phyloP scores from a whole-genome alignment of 1,284 basidiomycete genomes.

The Ustilago crameri region DNA sequence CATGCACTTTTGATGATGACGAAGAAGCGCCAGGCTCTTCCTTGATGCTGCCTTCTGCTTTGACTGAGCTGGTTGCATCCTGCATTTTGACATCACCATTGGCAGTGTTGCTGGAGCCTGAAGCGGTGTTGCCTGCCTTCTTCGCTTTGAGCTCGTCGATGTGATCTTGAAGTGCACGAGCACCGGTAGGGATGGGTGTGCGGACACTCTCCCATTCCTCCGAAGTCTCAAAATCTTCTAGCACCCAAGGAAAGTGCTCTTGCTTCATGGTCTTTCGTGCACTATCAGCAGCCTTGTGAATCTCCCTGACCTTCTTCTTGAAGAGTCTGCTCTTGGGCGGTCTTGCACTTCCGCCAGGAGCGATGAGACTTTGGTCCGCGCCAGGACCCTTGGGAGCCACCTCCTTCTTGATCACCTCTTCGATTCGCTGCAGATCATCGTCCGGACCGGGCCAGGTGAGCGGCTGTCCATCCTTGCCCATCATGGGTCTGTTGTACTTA shows the following conservation, averaged over 20 bases:
- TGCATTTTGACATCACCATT: conserved; percentile 37
- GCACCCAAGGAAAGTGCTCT: conserved; percentile 65
- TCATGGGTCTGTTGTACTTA: conserved; percentile 57
- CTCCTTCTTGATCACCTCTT: conserved; percentile 46
- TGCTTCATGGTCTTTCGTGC: conserved; percentile 63
- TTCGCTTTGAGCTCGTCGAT: conserved; percentile 47
- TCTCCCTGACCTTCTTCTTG: conserved; percentile 64
- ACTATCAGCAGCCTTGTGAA: conserved; percentile 63
- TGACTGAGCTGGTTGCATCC: conserved; percentile 17
- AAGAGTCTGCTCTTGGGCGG: conserved; percentile 54
- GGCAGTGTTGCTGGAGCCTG: conserved; percentile 1
- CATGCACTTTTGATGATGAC: conserved; percentile 46
- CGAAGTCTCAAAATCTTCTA: conserved; percentile 66
- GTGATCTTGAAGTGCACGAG: conserved; percentile 50
- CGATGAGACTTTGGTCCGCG: conserved; percentile 50
- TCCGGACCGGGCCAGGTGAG: conserved; percentile 54
- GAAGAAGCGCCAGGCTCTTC: conserved; percentile 20
- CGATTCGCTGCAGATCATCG: conserved; percentile 51
- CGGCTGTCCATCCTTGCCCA: conserved; percentile 55
- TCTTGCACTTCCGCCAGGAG: conserved; percentile 44
- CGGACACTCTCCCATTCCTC: conserved; percentile 64
- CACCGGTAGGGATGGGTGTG: conserved; percentile 53
- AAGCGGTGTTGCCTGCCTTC: not conserved
- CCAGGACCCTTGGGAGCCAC: conserved; percentile 36
- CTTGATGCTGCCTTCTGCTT: conserved; percentile 32